Evolutionary conservation across 148 eudicot species (phyloP).

Genomic region (Fagopyrum tataricum): DNA sequence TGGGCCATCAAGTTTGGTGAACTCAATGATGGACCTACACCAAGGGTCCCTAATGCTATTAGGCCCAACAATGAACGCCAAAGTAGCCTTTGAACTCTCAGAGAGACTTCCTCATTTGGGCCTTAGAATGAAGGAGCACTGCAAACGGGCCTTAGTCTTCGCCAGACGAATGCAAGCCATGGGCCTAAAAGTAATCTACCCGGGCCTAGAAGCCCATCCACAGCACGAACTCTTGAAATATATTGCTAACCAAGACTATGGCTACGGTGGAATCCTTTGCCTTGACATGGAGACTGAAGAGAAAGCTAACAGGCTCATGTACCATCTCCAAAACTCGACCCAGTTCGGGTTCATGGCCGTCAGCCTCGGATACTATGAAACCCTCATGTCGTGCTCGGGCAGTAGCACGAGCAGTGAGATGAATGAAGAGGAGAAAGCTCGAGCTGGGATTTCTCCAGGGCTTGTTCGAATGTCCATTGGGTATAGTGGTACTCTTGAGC

Average conservation of each 20-base stretch:
- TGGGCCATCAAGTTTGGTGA: constrained; percentile 78
- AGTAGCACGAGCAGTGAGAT: constrained; percentile 89
- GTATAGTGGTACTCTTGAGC: constrained; percentile 78
- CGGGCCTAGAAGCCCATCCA: constrained; percentile 86
- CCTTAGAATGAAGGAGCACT: constrained; percentile 85
- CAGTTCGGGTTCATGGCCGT: constrained; percentile 94
- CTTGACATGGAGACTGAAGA: constrained; percentile 87
- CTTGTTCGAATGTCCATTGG: constrained; percentile 86
- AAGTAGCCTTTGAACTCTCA: constrained; percentile 85
- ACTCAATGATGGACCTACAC: constrained; percentile 97
- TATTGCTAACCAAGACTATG: constrained; percentile 52
- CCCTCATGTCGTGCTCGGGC: constrained; percentile 92
- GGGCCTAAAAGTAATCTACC: constrained; percentile 83
- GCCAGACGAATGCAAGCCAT: constrained; percentile 69
- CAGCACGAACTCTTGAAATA: constrained; percentile 63
- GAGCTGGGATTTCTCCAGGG: constrained; percentile 86
- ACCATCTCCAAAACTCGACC: constrained; percentile 59
- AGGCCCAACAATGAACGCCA: constrained; percentile 99
- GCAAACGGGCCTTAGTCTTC: constrained; percentile 56
- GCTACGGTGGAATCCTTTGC: constrained; percentile 78
- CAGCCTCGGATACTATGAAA: constrained; percentile 91
- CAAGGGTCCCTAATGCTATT: constrained; percentile 80
- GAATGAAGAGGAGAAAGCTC: constrained; percentile 59
- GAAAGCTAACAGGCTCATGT: constrained; percentile 66
- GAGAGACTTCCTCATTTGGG: constrained; percentile 85